These are phyloP conservation scores for Macrolepiota fuliginosa DNA, from an alignment of 768 basidiomycete genomes.

Conservation along the genomic window DNA sequence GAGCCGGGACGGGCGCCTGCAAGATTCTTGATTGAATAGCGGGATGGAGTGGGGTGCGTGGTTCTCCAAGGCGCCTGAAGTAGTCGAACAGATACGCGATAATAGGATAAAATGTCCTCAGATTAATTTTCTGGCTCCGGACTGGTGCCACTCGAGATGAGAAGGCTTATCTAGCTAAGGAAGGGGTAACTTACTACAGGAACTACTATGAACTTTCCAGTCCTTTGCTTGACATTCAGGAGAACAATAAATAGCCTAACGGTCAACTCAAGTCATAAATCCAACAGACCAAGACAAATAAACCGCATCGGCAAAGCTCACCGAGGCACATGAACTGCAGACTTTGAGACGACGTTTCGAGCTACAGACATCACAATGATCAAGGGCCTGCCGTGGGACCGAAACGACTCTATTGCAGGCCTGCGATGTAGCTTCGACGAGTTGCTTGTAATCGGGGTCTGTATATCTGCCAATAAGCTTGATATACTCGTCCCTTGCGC, in stretches of 20 bases:
- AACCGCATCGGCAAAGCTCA: background rate
- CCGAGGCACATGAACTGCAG: background rate
- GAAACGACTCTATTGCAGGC: background rate
- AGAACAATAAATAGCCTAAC: slow-evolving; percentile 30
- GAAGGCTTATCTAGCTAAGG: background rate
- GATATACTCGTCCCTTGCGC: background rate
- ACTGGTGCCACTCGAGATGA: slow-evolving; percentile 18
- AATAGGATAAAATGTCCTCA: slow-evolving; percentile 31
- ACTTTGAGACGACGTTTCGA: background rate
- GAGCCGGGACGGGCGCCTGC: background rate
- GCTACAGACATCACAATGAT: background rate
- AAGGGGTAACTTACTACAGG: slow-evolving; percentile 22
- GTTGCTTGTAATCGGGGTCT: background rate
- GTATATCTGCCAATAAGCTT: background rate
- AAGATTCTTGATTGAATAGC: background rate
- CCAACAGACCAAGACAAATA: background rate
- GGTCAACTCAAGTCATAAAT: background rate
- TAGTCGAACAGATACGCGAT: slow-evolving; percentile 26
- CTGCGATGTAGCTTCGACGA: background rate
- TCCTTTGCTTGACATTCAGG: slow-evolving; percentile 28
- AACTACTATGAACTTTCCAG: slow-evolving; percentile 27
- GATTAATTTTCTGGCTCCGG: slow-evolving; percentile 33
- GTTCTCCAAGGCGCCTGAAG: slow-evolving; percentile 16
- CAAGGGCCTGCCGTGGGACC: background rate
- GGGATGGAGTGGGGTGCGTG: background rate